Evolutionary conservation across 768 basidiomycete species (phyloP), one percentile per base, ranked within the genome.

Genomic region (Calvatia gigantea): DNA sequence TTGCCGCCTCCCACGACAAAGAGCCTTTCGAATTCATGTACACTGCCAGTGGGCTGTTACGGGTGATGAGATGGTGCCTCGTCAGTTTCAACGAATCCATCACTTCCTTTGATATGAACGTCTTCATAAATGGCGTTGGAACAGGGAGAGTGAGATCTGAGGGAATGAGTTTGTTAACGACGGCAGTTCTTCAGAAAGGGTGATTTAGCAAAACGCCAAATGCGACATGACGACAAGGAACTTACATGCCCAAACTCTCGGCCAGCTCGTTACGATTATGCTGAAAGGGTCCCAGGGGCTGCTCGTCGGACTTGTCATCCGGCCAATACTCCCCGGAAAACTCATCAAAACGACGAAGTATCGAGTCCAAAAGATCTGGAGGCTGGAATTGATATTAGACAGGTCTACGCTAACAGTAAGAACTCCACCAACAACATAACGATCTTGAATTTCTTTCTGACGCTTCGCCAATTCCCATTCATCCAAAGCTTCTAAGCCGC

Each of bases 1-100:
- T 71, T 15, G 85, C 78, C 5, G 75, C 75, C 65, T 91, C 87
- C 91, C 91, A 92, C 19, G 87, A 82, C 17, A 81, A 79, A 4
- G 86, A 85, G 1, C 89, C 89, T 67, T 86, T 89, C 0, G 86
- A 82, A 4, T 82, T 75, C 38, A 89, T 64, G 60, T 87, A 84
- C 54, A 83, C 74, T n/a, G 85, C 76, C 65, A 93, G 75, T 2
- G 90, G 90, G 59, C 90, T 89, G 25, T 62, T 66, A 15, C 75
- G 77, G 3, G 83, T 76, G 21, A 81, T 64, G 3, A 80, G 68
- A 43, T 77, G 66, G 61, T 87, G 80, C 57, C 85, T 80, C 0
- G 89, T 89, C 47, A 87, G 68, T 43, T 82, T 83, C 17, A 91
- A 69, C 8, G 85, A 76, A 6, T 84, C 81, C 1, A 77, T 74